phyloP scores from a whole-genome alignment of 2,329 filamentous ascomycete species.

The Colletotrichum sp. region DNA sequence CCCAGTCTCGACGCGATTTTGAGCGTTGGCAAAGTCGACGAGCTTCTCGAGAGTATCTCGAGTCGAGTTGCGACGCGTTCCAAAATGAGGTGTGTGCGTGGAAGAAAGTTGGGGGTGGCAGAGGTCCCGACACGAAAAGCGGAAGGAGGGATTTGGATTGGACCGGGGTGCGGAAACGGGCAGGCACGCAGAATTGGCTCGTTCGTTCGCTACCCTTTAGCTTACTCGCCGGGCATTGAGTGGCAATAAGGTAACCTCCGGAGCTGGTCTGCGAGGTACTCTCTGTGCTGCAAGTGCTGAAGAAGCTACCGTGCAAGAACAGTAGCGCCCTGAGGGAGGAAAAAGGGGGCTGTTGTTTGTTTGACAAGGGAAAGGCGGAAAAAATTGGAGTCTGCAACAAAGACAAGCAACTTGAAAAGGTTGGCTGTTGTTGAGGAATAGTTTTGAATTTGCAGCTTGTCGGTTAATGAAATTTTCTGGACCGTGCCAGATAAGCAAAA shows the following conservation, averaged over 20 bases:
- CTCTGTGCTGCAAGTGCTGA: not conserved
- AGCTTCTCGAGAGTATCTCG: not conserved
- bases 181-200: constrained; percentile 19
- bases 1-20: constrained; percentile 21
- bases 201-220: constrained; percentile 12
- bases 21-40: not conserved
- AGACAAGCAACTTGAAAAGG: not conserved
- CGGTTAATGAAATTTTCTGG: not conserved
- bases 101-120: constrained; percentile 10
- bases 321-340: not conserved
- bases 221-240: constrained; percentile 20
- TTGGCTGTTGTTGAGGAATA: not conserved
- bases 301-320: not conserved
- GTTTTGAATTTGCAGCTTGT: not conserved
- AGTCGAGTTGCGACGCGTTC: constrained; percentile 21
- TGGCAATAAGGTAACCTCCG: constrained; percentile 13
- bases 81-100: constrained; percentile 8
- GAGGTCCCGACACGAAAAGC: constrained; percentile 18
- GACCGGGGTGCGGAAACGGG: constrained; percentile 11
- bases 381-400: not conserved
- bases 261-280: not conserved
- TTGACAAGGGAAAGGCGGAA: not conserved
- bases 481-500: not conserved
- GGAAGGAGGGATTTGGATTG: constrained; percentile 9
- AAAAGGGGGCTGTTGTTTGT: not conserved